These are phyloP conservation scores for Coleophoma eucalyptorum DNA, from an alignment of 2,329 filamentous ascomycete genomes.

Conservation along the genomic window DNA sequence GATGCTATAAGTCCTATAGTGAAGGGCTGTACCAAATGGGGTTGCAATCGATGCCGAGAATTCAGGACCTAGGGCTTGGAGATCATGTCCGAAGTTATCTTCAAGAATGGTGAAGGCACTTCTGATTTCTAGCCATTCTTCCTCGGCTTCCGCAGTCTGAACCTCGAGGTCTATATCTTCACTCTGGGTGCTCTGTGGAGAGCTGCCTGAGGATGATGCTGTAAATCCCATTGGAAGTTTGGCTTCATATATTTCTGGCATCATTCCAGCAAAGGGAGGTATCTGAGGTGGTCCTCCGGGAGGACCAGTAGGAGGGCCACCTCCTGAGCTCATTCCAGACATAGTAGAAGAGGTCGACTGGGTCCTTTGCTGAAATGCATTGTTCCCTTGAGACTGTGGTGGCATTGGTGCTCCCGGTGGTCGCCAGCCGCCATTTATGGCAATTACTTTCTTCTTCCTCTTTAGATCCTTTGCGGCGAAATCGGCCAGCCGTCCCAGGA, in stretches of 20 bases:
- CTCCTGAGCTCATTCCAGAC: background rate
- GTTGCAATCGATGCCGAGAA: slow-evolving; percentile 57
- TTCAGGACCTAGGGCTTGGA: slow-evolving; percentile 70
- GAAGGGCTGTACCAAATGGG: slow-evolving; percentile 77
- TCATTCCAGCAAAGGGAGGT: slow-evolving; percentile 25
- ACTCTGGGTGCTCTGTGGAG: slow-evolving; percentile 15
- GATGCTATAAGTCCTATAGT: slow-evolving; percentile 85
- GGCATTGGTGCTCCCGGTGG: slow-evolving; percentile 20
- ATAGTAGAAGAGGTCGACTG: background rate
- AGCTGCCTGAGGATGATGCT: slow-evolving; percentile 7
- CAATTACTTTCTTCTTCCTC: slow-evolving; percentile 69
- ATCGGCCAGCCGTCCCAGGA: slow-evolving; percentile 74
- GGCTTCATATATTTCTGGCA: slow-evolving; percentile 20
- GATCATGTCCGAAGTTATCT: slow-evolving; percentile 66
- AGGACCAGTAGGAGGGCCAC: background rate
- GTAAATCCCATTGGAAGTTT: slow-evolving; percentile 26
- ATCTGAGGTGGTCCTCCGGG: slow-evolving; percentile 13
- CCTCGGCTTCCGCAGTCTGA: slow-evolving; percentile 20
- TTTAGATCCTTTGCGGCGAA: slow-evolving; percentile 75
- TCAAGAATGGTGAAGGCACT: slow-evolving; percentile 66
- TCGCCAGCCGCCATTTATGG: slow-evolving; percentile 40
- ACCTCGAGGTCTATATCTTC: slow-evolving; percentile 21
- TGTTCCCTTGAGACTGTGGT: slow-evolving; percentile 3
- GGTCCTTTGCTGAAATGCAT: background rate
- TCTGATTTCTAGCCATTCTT: slow-evolving; percentile 75